Base-by-base conservation (phyloP, 495 filamentous ascomycete genomes). In the Podospora anserina region DNA sequence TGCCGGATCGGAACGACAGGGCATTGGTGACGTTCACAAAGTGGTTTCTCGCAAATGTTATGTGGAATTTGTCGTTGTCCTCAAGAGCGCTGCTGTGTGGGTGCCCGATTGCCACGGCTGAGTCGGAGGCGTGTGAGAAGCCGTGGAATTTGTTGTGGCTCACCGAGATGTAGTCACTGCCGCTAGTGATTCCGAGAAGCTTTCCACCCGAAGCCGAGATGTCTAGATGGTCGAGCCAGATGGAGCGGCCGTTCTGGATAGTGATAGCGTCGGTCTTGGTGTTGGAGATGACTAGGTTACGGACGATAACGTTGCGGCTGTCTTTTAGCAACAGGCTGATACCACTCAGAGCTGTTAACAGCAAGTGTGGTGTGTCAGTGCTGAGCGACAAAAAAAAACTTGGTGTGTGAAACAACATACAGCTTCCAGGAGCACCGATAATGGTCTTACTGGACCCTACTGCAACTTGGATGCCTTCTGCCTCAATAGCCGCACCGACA, bases 141-240 rank as follows among this genome's bases (percentile, higher is more conserved):
- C 88, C 85, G 70, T 83, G 81, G 61, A 85, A 65, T 44, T 78
- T 75, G 60, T 73, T 83, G 79, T 72, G 74, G 44, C 66, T 65
- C 30, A 72, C 54, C 23, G 83, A 84, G 63, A 86, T 61, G 70
- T 73, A 84, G 66, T 86, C 81, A 3, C 72, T 71, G n/a, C 75
- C 85, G 63, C 84, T 81, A n/a, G 79, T 81, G 70, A 90, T 79
- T 71, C 88, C 86, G 49, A 89, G 72, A 0, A 89, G 81, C 34
- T 72, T 69, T 75, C 88, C 82, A 4, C 2, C n/a, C 32, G 15
- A 18, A 57, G 82, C 85, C 6, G 85, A 87, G 2, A 91, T 76
- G 72, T 90, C 87, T 72, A 79, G 80, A 75, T 90, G 87, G 75
- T 91, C 88, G 63, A 90, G 76, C 87, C 87, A 89, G 58, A 90